Evolutionary conservation across 163 green algal genomes (phyloP).

Genomic region (Chloromonas sp.): DNA sequence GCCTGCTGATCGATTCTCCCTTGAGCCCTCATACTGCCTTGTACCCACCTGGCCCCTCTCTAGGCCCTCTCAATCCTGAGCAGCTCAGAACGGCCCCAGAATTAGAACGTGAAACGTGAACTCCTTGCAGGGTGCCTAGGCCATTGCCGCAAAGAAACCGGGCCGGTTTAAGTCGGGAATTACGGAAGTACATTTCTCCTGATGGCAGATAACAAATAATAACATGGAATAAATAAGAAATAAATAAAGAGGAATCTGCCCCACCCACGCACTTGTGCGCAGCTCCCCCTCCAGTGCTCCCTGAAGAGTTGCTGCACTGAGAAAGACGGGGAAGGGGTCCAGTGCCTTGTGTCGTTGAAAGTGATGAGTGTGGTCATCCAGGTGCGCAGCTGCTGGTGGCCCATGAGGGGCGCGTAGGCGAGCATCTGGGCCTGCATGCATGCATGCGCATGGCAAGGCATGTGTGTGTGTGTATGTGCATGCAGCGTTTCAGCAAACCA

Average conservation of each 20-base stretch:
- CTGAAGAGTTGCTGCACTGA: slow-evolving; percentile 3
- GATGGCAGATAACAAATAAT: too few species aligned
- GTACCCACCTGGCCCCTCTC: too few species aligned
- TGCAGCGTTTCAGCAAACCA: not conserved
- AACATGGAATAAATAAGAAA: not conserved
- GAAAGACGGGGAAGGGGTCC: not conserved
- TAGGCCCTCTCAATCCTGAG: not conserved
- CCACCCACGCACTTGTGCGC: not conserved
- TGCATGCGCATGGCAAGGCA: not conserved
- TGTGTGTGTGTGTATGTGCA: not conserved
- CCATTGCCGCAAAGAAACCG: too few species aligned
- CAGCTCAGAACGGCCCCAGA: not conserved
- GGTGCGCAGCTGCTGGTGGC: slow-evolving; percentile 3
- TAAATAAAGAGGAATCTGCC: not conserved
- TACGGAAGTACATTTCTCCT: too few species aligned
- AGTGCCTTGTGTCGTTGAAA: not conserved
- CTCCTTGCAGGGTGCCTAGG: not conserved
- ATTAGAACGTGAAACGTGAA: not conserved
- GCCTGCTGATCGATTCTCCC: too few species aligned
- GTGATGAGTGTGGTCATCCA: slow-evolving; percentile 5
- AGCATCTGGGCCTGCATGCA: slow-evolving; percentile 5
- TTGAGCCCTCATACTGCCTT: too few species aligned
- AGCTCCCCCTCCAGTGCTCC: not conserved
- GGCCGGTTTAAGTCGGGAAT: too few species aligned
- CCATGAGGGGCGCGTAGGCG: slow-evolving; percentile 7